Base-by-base conservation (phyloP, 2,329 filamentous ascomycete genomes). In the Trichoderma guizhouense region DNA sequence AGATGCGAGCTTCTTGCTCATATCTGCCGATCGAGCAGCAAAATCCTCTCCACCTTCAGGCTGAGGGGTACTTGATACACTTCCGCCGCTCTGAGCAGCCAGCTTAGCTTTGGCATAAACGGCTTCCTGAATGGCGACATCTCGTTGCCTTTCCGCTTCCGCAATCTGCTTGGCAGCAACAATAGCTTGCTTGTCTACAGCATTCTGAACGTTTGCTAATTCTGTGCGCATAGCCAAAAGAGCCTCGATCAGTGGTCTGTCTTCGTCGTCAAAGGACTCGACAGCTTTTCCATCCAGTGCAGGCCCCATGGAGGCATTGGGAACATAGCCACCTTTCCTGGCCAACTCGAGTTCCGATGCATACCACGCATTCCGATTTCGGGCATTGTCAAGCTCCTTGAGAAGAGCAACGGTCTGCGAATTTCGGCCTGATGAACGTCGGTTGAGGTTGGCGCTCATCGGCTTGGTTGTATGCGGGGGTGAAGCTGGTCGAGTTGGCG, bases 301-400 rank as follows among this genome's bases (percentile, higher is more conserved):
- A 15, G 93, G 90, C 77, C 89, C 93, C 30, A 90, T 87, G 1
- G 90, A 90, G 3, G 90, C 85, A 74, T 89, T 94, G 18, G 93
- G 88, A 7, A 90, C 87, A 78, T 98, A 99, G 6, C 96, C 96
- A 53, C 93, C 90, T 82, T 97, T 97, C 64, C 93, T 90, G 7
- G 96, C 97, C 74, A 99, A 85, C 72, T 97, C 94, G 60, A 99
- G 86, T 82, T 99, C 96, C 0, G 95, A 98, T 8, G 94, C 94
- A 81, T 97, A 98, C 96, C 96, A 99, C 0, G 95, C 95, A 82
- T 97, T 98, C 66, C 93, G 90, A 78, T 92, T 96, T 77, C 93
- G 93, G 4, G 91, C 88, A 9, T 90, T 87, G 79, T 99, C 95
- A 2, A 99, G 86, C 79, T 99, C 96, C 79, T 96, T 95, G 15